phyloP scores from a whole-genome alignment of 352 stramenopile genomes.

The Globisporangium lucens region DNA sequence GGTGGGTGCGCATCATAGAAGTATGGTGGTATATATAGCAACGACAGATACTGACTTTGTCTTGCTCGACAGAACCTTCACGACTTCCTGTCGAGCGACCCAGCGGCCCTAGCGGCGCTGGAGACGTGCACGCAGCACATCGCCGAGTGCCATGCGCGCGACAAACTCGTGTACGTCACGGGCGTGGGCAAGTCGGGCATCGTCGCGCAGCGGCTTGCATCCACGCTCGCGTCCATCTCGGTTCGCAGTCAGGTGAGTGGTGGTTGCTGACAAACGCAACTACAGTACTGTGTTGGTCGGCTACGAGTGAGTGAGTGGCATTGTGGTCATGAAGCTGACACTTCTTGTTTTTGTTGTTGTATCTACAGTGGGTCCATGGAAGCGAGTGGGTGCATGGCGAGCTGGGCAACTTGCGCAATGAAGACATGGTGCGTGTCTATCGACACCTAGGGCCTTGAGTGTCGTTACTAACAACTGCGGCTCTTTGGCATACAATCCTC shows the following conservation, averaged over 20 bases:
- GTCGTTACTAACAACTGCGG: neutral
- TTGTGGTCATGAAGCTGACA: neutral
- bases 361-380: constrained; percentile 62
- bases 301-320: neutral
- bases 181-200: constrained; percentile 83
- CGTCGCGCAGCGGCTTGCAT: constrained; percentile 65
- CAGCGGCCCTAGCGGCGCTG: constrained; percentile 26
- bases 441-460: neutral
- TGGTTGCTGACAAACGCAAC: neutral
- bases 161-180: constrained; percentile 55
- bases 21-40: neutral
- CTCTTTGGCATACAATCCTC: neutral
- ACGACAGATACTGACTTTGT: neutral
- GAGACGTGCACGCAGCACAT: constrained; percentile 29
- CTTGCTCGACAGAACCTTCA: constrained; percentile 34
- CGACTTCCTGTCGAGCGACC: constrained; percentile 27
- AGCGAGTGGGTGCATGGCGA: constrained; percentile 81
- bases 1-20: neutral
- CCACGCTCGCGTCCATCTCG: constrained; percentile 69
- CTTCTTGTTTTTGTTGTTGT: neutral
- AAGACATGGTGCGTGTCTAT: constrained; percentile 41
- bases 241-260: constrained; percentile 55
- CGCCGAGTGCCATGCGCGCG: constrained; percentile 41
- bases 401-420: constrained; percentile 55
- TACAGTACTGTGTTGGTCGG: neutral